Evolutionary conservation across 2,329 filamentous ascomycete species (phyloP).

Genomic region (Neopestalotiopsis sp.): DNA sequence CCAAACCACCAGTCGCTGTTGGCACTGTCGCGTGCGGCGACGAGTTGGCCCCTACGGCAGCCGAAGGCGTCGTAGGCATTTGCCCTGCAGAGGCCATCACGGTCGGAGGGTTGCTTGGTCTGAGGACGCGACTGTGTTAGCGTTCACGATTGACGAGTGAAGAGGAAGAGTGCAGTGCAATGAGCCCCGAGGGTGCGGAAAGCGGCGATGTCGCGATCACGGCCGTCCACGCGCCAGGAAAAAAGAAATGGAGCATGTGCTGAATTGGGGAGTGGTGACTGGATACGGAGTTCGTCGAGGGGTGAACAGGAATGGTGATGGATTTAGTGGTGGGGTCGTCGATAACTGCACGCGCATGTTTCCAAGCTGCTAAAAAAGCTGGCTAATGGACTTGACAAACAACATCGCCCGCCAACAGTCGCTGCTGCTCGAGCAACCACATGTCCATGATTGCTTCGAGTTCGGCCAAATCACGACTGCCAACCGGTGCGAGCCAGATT

Average conservation of each 20-base stretch:
- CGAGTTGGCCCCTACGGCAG: neutral
- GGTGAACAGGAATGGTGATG: neutral
- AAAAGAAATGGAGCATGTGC: conserved; percentile 1
- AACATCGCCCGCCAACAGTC: neutral
- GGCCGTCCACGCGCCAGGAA: neutral
- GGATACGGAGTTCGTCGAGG: neutral
- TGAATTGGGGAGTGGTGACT: neutral
- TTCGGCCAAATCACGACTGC: neutral
- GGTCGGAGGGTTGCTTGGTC: conserved; percentile 10
- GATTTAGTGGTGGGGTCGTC: neutral
- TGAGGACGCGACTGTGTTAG: neutral
- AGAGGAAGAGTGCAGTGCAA: neutral
- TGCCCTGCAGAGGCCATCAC: conserved; percentile 18
- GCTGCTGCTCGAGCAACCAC: neutral
- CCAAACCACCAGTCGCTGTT: conserved; percentile 16
- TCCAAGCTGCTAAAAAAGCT: neutral
- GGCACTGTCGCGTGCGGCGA: conserved; percentile 19
- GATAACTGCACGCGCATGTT: neutral
- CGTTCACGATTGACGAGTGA: neutral
- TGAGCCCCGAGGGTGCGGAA: neutral
- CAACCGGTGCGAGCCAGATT: neutral
- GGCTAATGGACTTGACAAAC: conserved; percentile 2
- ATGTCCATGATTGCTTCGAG: neutral
- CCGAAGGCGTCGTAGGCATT: neutral
- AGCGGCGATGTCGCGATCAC: neutral